A percentile compares a stretch with the other conserved stretches of the same genome.
phyloP scores from a whole-genome alignment of 257 asterid genomes.

The Parsonsia alboflavescens region DNA sequence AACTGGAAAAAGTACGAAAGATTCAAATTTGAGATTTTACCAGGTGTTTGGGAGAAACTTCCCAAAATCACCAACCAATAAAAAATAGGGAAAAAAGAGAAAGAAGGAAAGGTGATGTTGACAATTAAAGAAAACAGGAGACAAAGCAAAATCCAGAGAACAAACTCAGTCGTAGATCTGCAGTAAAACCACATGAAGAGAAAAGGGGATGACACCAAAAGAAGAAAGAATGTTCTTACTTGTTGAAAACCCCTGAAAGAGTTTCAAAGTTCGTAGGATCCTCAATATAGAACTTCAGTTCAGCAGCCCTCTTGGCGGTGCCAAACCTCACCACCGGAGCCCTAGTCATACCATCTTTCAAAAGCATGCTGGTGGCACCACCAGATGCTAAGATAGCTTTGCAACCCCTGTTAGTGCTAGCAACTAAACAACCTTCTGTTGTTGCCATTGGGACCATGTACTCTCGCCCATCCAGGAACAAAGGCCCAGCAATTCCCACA shows the following conservation, averaged over 20 bases:
- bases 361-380: conserved; percentile 39
- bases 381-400: conserved; percentile 49
- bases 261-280: conserved; percentile 41
- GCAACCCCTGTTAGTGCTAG: conserved; percentile 62
- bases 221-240: conserved; percentile 23
- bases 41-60: background rate
- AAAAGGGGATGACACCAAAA: background rate
- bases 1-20: background rate
- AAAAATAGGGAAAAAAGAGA: background rate
- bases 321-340: conserved; percentile 58
- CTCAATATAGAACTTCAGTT: conserved; percentile 49
- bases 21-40: background rate
- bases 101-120: background rate
- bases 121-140: background rate
- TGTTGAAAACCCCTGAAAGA: conserved; percentile 42
- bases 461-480: conserved; percentile 51
- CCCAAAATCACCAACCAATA: background rate
- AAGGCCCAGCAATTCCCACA: conserved; percentile 58
- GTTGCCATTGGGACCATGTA: conserved; percentile 61
- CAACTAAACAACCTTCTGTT: conserved; percentile 57
- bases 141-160: background rate
- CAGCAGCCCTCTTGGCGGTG: conserved; percentile 45
- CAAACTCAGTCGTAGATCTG: background rate
- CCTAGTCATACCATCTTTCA: conserved; percentile 55
- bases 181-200: background rate